Base-by-base conservation (phyloP, 306 rosid species). In the Cicer yamashitae region DNA sequence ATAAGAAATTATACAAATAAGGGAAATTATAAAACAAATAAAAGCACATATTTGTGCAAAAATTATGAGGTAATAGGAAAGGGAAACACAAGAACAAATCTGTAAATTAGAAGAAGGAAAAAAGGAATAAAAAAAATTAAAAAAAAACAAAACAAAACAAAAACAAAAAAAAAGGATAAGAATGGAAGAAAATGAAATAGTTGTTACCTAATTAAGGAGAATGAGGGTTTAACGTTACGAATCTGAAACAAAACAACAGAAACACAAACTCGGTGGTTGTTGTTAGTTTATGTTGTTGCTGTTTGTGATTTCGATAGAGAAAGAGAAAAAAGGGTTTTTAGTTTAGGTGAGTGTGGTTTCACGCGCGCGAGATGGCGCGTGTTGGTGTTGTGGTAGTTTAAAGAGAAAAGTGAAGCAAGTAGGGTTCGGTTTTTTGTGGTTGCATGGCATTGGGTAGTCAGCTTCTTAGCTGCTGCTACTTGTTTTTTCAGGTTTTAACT, bases 81-180 rank as follows among this genome's bases (percentile, higher is more conserved):
- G 61, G 52, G 70, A 54, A 12, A 66, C 82, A 81, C 51, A 25
- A 57, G 75, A 82, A 82, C 84, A 88, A 96, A 91, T 70, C 85
- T 71, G 63, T 46, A 20, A 25, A 39, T 45, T 30, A 69, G 13
- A 60, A 6, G 34, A 39, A 5, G 1, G 13, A 12, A 7, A 37
- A 12, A 0, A 6, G 20, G 4, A 13, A 9, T 0, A 0, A 45
- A 4, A 2, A 17, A 4, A 10, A 3, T 17, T 11, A 7, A 52
- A 6, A 12, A 0, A 10, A 7, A 57, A 57, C 1, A 22, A 57
- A 25, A 51, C 14, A 51, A 51, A 62, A 14, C 12, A 39, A 13
- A 66, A 44, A 44, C 11, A 14, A 64, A 41, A 8, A 1, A 64
- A 44, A 66, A 12, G 17, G 37, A 60, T 12, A 60, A 34, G 39